Evolutionary conservation across 805 yeast genomes (phyloP), one percentile per base, ranked within the genome.

Genomic region (Diddensiella santjacobensis): DNA sequence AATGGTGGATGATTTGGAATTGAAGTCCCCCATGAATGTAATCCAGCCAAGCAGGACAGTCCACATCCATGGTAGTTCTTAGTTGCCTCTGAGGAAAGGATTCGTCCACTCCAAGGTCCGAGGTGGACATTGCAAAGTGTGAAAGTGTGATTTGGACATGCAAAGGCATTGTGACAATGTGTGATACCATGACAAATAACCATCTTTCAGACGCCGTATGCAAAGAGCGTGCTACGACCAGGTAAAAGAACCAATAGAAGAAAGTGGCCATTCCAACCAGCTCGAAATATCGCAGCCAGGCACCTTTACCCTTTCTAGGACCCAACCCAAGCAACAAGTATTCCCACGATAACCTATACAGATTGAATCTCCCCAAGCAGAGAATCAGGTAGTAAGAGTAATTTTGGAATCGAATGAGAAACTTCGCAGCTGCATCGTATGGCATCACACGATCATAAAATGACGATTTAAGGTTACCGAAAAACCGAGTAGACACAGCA

Each of bases 1-100:
- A 71, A 63, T 88, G 96, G 64, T 88, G 96, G 44, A 88, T 79
- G 0, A 90, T 93, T 63, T 88, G 96, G 70, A 87, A 88, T 65
- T 88, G 96, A 47, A 88, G 74, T 0, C 96, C 96, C 5, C 96
- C 96, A 61, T 88, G 96, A 60, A 88, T 73, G 58, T 80, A 89
- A 64, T 88, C 96, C 42, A 88, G 73, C 96, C 96, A 88, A 53
- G 78, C 83, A 2, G 96, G 96, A 69, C 96, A 88, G 58, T 84
- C 91, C 29, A 88, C 96, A 63, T 88, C 96, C 96, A 88, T 89
- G 2, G 96, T 88, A 1, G 96, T 89, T 58, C 96, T 74, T 2
- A 88, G 62, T 67, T 88, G 96, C 54, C 93, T 75, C 51, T 84
- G 81, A 0, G 83, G 78, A 60, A 88, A 88, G 4, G 88, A 75